Base-by-base conservation (phyloP, 208 protist genomes). In the Naegleria lovaniensis region DNA sequence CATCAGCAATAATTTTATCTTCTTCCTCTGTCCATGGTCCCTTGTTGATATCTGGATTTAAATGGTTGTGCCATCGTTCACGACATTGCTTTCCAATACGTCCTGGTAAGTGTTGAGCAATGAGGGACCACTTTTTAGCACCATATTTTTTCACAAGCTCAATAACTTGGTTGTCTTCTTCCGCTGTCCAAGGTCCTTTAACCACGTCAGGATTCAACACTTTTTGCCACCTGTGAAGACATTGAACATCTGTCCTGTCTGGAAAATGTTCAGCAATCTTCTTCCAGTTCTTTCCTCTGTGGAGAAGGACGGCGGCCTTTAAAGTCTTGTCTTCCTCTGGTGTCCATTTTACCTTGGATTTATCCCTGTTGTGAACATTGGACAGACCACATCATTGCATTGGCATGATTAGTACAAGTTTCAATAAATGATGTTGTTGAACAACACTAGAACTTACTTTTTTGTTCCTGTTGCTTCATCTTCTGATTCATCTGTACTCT, bases 1-100 rank as follows among this genome's bases (percentile, higher is more conserved):
- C 83, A 25, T 96, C 76, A 19, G 90, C 76, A 19, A 96, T 96
- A 0, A 93, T 93, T 39, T 51, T 55, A 55, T 96, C 95, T 55
- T 96, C 95, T 75, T 95, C 90, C 51, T 41, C 52, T n/a, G 90
- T 86, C 83, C 83, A 92, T 13, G 43, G 36, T 33, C 40, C 90
- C 33, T 92, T 92, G 5, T 90, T 90, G 36, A 92, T 75, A n/a
- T 48, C 41, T 85, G 90, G 83, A 89, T 92, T 83, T 36, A 92
- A 83, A 85, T 92, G 43, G 13, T 92, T 92, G 25, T 52, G 36
- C 85, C 83, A 92, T 51, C 90, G 38, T 83, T 92, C 90, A 38
- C 90, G 6, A 52, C 90, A 92, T 90, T 92, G 90, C 16, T 92
- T 92, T 33, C 83, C 90, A 83, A 52, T 75, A 25, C 89, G 36